These are phyloP conservation scores for Salix arbutifolia DNA, from an alignment of 345 rosid genomes.

Conservation along the genomic window DNA sequence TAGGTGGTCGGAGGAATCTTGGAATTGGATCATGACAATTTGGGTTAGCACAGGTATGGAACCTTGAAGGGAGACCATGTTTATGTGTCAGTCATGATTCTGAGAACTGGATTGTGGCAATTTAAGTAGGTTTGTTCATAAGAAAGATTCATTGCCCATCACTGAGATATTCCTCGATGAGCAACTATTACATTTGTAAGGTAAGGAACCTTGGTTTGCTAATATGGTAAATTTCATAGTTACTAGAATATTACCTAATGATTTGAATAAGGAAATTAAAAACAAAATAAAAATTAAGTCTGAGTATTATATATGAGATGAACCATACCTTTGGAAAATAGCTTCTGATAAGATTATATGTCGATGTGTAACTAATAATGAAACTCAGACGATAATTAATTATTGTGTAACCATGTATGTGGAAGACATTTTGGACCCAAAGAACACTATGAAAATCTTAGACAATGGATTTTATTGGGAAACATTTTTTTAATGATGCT, in stretches of 20 bases:
- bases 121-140: not conserved
- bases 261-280: not conserved
- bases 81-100: no score
- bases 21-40: no score
- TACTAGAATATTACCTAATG: not conserved
- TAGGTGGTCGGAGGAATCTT: no score
- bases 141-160: not conserved
- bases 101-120: no score
- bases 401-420: not conserved
- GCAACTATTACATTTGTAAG: not conserved
- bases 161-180: not conserved
- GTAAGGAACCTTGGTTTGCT: not conserved
- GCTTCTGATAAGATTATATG: not conserved
- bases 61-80: no score
- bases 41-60: no score
- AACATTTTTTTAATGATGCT: not conserved
- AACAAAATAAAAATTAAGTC: not conserved
- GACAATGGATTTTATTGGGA: no score
- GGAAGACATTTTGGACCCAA: not conserved
- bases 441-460: not conserved
- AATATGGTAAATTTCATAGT: not conserved
- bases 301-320: no score
- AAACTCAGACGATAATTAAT: not conserved
- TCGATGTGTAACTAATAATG: not conserved
- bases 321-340: not conserved